These are phyloP conservation scores for Dryas octopetala DNA, from an alignment of 306 rosid species.

Conservation along the genomic window DNA sequence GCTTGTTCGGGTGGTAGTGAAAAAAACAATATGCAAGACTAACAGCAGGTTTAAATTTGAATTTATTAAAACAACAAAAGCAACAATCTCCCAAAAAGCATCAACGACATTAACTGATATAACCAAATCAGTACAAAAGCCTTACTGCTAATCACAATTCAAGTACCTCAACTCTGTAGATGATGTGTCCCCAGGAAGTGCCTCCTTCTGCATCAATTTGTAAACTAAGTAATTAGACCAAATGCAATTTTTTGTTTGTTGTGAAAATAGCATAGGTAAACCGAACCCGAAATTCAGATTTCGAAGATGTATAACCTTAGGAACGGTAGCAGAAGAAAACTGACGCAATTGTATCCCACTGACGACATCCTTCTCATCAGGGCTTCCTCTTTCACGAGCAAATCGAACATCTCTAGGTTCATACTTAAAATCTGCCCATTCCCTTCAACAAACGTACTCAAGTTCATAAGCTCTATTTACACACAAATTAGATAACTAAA, in stretches of 20 bases:
- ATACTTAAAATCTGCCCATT: constrained; percentile 75
- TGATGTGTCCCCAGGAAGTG: constrained; percentile 29
- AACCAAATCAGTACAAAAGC: background rate
- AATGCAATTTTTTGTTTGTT: background rate
- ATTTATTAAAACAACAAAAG: background rate
- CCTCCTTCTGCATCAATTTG: constrained; percentile 40
- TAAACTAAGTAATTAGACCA: constrained; percentile 13
- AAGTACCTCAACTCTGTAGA: constrained; percentile 60
- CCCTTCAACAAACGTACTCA: constrained; percentile 37
- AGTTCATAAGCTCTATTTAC: background rate
- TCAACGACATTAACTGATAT: constrained; percentile 4
- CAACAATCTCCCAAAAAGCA: constrained; percentile 17
- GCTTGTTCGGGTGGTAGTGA: constrained; percentile 19
- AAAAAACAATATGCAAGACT: constrained; percentile 10
- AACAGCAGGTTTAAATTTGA: constrained; percentile 15
- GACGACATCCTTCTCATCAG: constrained; percentile 35
- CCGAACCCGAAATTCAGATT: background rate
- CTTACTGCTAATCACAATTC: background rate
- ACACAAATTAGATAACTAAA: too few species aligned
- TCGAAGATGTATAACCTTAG: constrained; percentile 41
- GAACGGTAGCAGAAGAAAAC: constrained; percentile 75
- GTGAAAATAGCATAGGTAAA: background rate
- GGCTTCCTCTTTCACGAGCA: constrained; percentile 37
- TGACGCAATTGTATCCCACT: constrained; percentile 47
- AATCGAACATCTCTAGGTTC: constrained; percentile 60